Percentiles rank a stretch among this genome's conserved stretches.
phyloP scores from a whole-genome alignment of 371 early-diverging fungal genomes.

The Phascolomyces articulosus region DNA sequence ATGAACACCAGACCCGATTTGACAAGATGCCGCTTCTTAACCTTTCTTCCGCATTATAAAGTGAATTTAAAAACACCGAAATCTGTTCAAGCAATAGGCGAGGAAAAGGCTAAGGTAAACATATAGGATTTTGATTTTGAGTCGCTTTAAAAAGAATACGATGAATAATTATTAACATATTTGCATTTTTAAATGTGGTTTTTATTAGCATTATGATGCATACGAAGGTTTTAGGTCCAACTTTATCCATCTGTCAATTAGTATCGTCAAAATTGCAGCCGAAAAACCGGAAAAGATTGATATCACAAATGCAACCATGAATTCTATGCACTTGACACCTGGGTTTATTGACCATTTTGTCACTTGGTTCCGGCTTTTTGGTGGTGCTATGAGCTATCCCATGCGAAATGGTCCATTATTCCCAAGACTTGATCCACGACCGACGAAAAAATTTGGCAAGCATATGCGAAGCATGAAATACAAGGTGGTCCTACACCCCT shows the following conservation, averaged over 20 bases:
- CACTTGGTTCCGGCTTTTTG: conserved; percentile 45
- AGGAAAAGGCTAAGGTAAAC: conserved; percentile 39
- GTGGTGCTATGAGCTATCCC: conserved; percentile 46
- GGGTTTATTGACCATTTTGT: conserved; percentile 45
- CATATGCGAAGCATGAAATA: conserved; percentile 53
- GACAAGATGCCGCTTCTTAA: conserved; percentile 33
- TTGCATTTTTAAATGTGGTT: not conserved
- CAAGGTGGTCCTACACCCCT: conserved; percentile 41
- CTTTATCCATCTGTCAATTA: conserved; percentile 62
- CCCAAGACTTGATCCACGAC: conserved; percentile 28
- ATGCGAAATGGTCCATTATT: conserved; percentile 46
- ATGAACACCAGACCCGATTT: not conserved
- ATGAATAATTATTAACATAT: not conserved
- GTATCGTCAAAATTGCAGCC: conserved; percentile 37
- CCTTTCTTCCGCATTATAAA: conserved; percentile 57
- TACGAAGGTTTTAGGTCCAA: conserved; percentile 70
- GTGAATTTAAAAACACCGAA: conserved; percentile 54
- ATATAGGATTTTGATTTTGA: too few species aligned
- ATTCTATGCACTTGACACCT: conserved; percentile 50
- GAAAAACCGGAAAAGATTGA: conserved; percentile 21
- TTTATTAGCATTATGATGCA: conserved; percentile 54
- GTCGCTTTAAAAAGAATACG: too few species aligned
- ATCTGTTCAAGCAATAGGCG: conserved; percentile 23
- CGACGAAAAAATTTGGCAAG: conserved; percentile 41
- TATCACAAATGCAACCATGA: conserved; percentile 28